Evolutionary conservation across 805 yeast species (phyloP).

Genomic region (Ogataea populi-albae): DNA sequence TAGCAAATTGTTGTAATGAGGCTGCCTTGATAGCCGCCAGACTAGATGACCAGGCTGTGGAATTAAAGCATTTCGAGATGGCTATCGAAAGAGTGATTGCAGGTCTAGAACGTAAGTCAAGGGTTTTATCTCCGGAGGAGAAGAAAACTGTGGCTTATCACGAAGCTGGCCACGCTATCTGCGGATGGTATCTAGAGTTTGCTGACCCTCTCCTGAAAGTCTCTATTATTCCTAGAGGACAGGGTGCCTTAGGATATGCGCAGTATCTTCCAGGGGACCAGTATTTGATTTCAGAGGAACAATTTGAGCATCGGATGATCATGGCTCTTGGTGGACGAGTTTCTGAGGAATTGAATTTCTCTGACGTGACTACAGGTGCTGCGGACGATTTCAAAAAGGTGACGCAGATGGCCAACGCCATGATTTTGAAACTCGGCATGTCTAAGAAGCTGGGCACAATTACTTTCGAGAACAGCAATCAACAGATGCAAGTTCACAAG

Average conservation of each 20-base stretch:
- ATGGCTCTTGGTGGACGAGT: conserved; percentile 98
- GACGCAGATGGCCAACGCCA: conserved; percentile 85
- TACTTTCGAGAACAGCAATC: conserved; percentile 66
- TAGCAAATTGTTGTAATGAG: conserved; percentile 95
- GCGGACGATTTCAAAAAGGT: conserved; percentile 96
- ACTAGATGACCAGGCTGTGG: conserved; percentile 65
- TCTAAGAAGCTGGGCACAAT: conserved; percentile 81
- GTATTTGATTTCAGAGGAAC: conserved; percentile 73
- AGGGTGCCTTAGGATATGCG: conserved; percentile 96
- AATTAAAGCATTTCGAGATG: conserved; percentile 79
- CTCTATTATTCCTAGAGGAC: conserved; percentile 95
- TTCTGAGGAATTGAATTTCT: conserved; percentile 88
- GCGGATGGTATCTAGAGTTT: conserved; percentile 91
- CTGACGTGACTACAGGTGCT: conserved; percentile 94
- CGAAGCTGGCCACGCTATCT: conserved; percentile 98
- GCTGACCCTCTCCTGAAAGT: conserved; percentile 96
- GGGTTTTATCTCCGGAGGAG: conserved; percentile 80
- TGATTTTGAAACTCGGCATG: conserved; percentile 95
- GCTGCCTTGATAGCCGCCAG: conserved; percentile 98
- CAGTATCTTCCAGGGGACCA: conserved; percentile 94
- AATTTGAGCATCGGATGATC: conserved; percentile 77
- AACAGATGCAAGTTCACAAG: conserved; percentile 50
- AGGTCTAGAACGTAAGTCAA: conserved; percentile 88
- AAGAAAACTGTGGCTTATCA: conserved; percentile 92
- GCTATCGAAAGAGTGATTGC: conserved; percentile 98